Conservation (phyloP, 1,139 yeast genomes). For the Blastobotrys apis region DNA sequence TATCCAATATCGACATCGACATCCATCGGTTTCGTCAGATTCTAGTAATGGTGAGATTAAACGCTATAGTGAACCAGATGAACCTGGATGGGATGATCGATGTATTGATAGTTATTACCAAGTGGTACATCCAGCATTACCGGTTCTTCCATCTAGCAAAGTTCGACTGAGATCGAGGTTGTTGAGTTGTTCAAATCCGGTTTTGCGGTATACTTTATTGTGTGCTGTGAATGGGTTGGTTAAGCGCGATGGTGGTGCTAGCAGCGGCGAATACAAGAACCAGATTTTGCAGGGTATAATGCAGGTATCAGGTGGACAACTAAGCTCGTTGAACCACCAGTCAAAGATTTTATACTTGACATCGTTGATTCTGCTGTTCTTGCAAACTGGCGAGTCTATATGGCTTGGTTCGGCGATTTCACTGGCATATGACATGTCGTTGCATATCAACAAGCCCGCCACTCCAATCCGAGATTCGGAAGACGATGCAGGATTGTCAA, state of each 20-base stretch:
- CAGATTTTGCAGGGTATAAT: constrained; percentile 17
- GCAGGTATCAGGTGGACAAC: constrained; percentile 10
- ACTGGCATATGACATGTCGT: constrained; percentile 27
- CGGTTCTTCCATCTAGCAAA: constrained; percentile 37
- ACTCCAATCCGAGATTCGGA: constrained; percentile 11
- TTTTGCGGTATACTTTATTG: constrained; percentile 24
- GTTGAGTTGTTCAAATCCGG: constrained; percentile 25
- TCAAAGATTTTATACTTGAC: constrained; percentile 30
- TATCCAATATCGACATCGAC: background rate
- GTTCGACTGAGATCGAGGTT: constrained; percentile 33
- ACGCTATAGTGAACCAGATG: constrained; percentile 16
- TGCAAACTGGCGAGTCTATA: constrained; percentile 35
- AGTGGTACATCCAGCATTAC: constrained; percentile 39
- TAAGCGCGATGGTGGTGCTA: constrained; percentile 8
- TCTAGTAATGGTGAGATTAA: constrained; percentile 10
- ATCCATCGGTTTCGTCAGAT: constrained; percentile 8
- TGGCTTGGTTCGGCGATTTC: constrained; percentile 41
- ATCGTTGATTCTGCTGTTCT: constrained; percentile 34
- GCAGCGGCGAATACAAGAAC: constrained; percentile 15
- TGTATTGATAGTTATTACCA: constrained; percentile 38
- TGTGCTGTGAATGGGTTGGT: constrained; percentile 25
- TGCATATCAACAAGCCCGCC: constrained; percentile 18
- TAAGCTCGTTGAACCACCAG: constrained; percentile 17
- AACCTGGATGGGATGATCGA: constrained; percentile 33
- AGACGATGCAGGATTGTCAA: constrained; percentile 24